Evolutionary conservation across 805 yeast genomes (phyloP), one percentile per base, ranked within the genome.

Genomic region (Wickerhamiella hasegawae): DNA sequence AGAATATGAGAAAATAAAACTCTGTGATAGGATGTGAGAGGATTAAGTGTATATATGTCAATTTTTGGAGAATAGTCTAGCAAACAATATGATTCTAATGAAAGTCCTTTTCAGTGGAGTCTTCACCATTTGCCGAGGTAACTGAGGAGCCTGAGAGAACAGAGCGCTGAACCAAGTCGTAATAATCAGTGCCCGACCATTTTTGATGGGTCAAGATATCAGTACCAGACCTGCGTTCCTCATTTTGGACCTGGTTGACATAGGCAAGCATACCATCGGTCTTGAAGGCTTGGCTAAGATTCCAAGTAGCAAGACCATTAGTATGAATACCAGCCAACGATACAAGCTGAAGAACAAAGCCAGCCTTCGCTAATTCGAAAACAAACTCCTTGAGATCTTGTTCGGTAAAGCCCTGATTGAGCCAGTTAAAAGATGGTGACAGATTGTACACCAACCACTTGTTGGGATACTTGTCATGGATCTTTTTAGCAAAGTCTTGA

Each of bases 351-450:
- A 73, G 47, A 2, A 69, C 70, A 45, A 69, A 72, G 3, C 78
- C 78, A 31, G 61, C 51, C 47, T 69, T 61, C 18, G 71, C 77
- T 31, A 73, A 52, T 40, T 68, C 72, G 57, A 63, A 62, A 10
- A 69, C 67, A 43, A 71, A 69, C 26, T 58, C 57, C 39, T 62
- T 53, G 33, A 73, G 57, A 35, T 65, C 65, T 14, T 55, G 42
- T 11, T 63, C 66, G 14, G 58, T 47, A 49, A 67, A 73, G 1
- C 77, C 78, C 38, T 71, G 72, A 0, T 62, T 65, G 14, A 60
- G 49, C 76, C 78, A 73, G 53, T 73, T 69, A 55, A 71, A 73
- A 16, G 71, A 65, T 12, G 78, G 79, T 18, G 72, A 64, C 37
- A 71, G 55, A 45, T 73, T 73, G 48, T 73, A 73, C 5, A 72